These are phyloP conservation scores for Coemansia sp. DNA, from an alignment of 192 early-diverging fungal species.

Conservation along the genomic window DNA sequence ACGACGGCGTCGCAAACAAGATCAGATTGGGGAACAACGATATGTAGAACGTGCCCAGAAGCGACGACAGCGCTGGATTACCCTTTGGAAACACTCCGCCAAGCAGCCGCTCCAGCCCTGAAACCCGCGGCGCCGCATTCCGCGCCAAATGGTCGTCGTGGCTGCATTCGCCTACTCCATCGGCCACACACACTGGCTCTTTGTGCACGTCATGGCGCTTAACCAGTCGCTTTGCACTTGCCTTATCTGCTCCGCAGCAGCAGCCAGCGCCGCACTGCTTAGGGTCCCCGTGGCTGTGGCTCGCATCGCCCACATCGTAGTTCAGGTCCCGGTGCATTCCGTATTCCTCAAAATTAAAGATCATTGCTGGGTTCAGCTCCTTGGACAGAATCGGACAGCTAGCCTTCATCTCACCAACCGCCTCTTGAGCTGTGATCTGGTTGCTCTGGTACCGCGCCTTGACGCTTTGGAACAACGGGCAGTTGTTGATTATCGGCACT, in stretches of 20 bases:
- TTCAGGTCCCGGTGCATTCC: conserved; percentile 34
- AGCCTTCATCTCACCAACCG: conserved; percentile 47
- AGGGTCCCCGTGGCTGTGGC: conserved; percentile 32
- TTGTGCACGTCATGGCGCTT: conserved; percentile 27
- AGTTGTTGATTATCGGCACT: conserved; percentile 51
- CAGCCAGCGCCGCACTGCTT: conserved; percentile 5
- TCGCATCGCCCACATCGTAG: conserved; percentile 41
- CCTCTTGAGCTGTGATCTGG: conserved; percentile 31
- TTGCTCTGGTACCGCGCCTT: conserved; percentile 37
- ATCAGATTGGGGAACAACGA: conserved; percentile 80
- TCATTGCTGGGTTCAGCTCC: conserved; percentile 55
- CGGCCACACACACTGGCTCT: conserved; percentile 34
- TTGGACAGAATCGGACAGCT: conserved; percentile 55
- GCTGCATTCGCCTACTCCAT: conserved; percentile 17
- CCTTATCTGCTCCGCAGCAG: conserved; percentile 21
- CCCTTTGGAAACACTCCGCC: conserved; percentile 53
- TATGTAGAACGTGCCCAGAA: conserved; percentile 77
- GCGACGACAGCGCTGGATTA: conserved; percentile 51
- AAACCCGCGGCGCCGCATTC: conserved; percentile 6
- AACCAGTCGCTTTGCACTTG: conserved; percentile 30
- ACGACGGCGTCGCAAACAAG: conserved; percentile 75
- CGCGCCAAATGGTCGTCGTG: conserved; percentile 19
- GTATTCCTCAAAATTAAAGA: conserved; percentile 55
- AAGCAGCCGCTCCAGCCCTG: conserved; percentile 44
- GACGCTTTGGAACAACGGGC: conserved; percentile 48